phyloP scores from a whole-genome alignment of 139 green algal genomes.

The Trebouxia sp. region DNA sequence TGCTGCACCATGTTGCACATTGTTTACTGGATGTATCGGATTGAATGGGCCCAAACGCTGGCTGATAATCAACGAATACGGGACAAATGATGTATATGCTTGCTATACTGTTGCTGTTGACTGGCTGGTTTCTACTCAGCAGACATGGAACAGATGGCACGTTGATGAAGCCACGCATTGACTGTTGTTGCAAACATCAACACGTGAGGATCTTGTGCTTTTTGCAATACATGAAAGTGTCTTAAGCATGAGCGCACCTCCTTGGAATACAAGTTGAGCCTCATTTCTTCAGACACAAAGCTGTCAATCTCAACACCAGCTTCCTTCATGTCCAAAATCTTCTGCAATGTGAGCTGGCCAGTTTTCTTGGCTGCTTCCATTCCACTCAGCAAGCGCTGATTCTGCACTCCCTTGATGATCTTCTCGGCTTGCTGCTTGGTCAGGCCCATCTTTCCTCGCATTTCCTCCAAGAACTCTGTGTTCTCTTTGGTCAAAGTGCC shows the following conservation, averaged over 20 bases:
- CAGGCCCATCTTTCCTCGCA: constrained; percentile 84
- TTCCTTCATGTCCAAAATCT: constrained; percentile 76
- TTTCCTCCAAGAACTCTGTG: constrained; percentile 68
- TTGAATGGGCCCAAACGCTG: no score
- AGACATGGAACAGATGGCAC: no score
- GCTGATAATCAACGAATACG: no score
- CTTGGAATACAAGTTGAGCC: constrained; percentile 76
- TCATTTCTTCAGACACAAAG: constrained; percentile 69
- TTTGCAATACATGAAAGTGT: no score
- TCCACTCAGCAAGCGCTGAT: constrained; percentile 53
- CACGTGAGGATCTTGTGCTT: no score
- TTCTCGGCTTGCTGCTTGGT: constrained; percentile 82
- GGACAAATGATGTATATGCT: no score
- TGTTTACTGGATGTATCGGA: no score
- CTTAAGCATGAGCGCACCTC: constrained; percentile 62
- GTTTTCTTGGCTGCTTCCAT: constrained; percentile 57
- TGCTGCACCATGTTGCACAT: no score
- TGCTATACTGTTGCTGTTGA: no score
- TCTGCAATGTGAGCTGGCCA: constrained; percentile 63
- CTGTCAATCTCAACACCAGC: constrained; percentile 69
- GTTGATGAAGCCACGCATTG: no score
- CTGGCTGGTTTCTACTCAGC: no score
- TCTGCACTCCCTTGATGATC: constrained; percentile 78
- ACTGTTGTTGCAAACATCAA: no score
- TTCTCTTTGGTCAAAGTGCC: constrained; percentile 76